Base-by-base conservation (phyloP, 495 filamentous ascomycete genomes). In the Neurospora sp. region DNA sequence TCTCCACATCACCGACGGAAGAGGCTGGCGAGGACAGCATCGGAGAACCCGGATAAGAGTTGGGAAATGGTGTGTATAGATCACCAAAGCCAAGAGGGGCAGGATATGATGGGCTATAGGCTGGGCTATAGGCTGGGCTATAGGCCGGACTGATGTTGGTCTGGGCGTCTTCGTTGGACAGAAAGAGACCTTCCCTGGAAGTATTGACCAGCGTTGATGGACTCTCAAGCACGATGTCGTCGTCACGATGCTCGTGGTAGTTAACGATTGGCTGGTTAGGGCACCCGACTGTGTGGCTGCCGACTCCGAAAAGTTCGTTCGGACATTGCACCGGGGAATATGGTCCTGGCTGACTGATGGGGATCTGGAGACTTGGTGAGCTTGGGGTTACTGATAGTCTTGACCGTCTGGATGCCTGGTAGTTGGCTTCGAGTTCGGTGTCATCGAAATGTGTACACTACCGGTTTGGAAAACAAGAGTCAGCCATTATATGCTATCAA, bases 371-470 rank as follows among this genome's bases (percentile, higher is more conserved):
- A 18, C 6, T 66, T 11, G 18, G 20, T 18, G 12, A 23, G 20
- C 39, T 73, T 12, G 18, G 20, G 37, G 20, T 4, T 39, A 39
- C 39, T 39, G 39, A 20, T 4, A 8, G 44, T 31, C 40, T 42
- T 31, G 48, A 37, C 20, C 12, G 71, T 66, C 16, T 72, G 16
- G 3, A 20, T n/a, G 54, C 71, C 23, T 73, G 71, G 42, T 75
- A 75, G 23, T 31, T 40, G 5, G 41, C 37, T 18, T 75, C 72
- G 38, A 73, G 73, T 3, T 38, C n/a, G 5, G 18, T 20, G 2
- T 37, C 8, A 70, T 75, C 72, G 20, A 69, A 75, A 37, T 75
- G 74, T 11, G 20, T 71, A 27, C 74, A 75, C 74, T 75, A 27
- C n/a, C 54, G 7, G 44, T 76, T 59, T 39, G 40, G 38, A 10